phyloP scores from a whole-genome alignment of 495 filamentous ascomycete species.

The Penicillium mononematosum region DNA sequence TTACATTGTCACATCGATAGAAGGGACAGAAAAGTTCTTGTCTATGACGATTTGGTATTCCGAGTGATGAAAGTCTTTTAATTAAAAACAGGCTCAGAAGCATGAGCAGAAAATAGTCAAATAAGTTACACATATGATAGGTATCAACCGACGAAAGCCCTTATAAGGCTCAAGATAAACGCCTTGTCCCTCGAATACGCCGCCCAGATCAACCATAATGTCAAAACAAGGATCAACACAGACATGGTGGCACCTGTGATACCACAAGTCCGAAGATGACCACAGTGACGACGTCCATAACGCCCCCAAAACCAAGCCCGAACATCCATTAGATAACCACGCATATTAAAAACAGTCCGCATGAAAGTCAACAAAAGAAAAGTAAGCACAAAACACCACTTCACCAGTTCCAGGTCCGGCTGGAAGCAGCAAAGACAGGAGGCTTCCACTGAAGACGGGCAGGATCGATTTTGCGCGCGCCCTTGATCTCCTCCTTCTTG shows the following conservation, averaged over 20 bases:
- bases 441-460: conserved; percentile 89
- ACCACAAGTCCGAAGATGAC: neutral
- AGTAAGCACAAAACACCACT: conserved; percentile 15
- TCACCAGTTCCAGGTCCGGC: conserved; percentile 94
- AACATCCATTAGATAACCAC: conserved; percentile 14
- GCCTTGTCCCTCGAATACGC: neutral
- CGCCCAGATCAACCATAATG: neutral
- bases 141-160: neutral
- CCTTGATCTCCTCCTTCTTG: conserved; percentile 73
- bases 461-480: conserved; percentile 74
- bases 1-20: no score
- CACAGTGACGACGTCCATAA: neutral
- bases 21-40: no score
- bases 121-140: neutral
- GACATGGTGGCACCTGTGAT: neutral
- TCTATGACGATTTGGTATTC: neutral
- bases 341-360: neutral
- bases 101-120: neutral
- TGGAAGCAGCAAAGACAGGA: conserved; percentile 85
- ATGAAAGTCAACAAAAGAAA: conserved; percentile 1
- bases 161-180: conserved; percentile 2
- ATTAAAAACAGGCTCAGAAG: neutral
- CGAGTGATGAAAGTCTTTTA: neutral
- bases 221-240: neutral
- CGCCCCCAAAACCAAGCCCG: conserved; percentile 1